Evolutionary conservation across 2,329 filamentous ascomycete species (phyloP).

Genomic region (Allantophomopsis lycopodina): DNA sequence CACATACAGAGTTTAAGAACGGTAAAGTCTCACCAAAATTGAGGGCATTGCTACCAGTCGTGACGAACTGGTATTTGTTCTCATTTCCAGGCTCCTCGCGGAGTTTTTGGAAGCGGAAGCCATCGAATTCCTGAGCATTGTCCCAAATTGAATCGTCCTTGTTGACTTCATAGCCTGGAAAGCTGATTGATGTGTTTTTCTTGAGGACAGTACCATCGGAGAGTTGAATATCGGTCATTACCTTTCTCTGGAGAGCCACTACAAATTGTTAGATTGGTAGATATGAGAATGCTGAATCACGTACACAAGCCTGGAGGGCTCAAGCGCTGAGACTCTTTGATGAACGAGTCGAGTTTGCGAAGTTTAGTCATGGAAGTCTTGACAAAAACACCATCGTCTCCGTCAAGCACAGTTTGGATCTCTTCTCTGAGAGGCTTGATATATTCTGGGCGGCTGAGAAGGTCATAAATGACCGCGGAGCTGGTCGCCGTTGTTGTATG

Average conservation of each 20-base stretch:
- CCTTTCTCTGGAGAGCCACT: too few relatives aligned
- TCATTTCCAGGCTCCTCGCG: not conserved
- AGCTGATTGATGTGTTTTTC: too few relatives aligned
- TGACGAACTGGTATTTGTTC: slow-evolving; percentile 4
- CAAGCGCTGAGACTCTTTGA: slow-evolving; percentile 19
- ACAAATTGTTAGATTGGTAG: too few relatives aligned
- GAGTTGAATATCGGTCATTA: too few relatives aligned
- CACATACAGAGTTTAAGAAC: too few relatives aligned
- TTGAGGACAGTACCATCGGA: too few relatives aligned
- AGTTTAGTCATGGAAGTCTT: slow-evolving; percentile 16
- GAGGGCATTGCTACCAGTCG: too few relatives aligned
- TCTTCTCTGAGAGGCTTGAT: slow-evolving; percentile 13
- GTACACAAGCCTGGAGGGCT: slow-evolving; percentile 5
- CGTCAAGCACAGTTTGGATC: slow-evolving; percentile 3
- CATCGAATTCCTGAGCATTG: too few relatives aligned
- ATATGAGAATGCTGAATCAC: not conserved
- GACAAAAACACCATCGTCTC: slow-evolving; percentile 10
- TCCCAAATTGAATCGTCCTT: too few relatives aligned
- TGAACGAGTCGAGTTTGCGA: slow-evolving; percentile 17
- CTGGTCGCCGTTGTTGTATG: slow-evolving; percentile 13
- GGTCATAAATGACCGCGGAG: slow-evolving; percentile 13
- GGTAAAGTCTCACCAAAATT: too few relatives aligned
- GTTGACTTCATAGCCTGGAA: too few relatives aligned
- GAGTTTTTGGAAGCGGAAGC: too few relatives aligned
- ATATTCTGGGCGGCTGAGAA: slow-evolving; percentile 6